phyloP scores from a whole-genome alignment of 257 asterid genomes.

The Primulina eburnea region DNA sequence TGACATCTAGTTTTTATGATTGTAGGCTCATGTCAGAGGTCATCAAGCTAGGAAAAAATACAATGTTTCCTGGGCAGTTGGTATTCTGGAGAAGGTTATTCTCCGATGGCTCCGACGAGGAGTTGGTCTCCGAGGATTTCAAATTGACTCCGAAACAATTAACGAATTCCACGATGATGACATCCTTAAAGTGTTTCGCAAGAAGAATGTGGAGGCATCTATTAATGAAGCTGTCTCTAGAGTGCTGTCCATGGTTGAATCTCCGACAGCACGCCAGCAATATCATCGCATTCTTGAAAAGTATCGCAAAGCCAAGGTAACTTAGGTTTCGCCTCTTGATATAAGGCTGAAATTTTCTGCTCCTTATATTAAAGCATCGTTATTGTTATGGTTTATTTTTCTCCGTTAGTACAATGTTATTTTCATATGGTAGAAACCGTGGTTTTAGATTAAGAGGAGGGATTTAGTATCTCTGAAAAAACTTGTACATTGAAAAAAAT shows the following conservation, averaged over 20 bases:
- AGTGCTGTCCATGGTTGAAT: slow-evolving; percentile 89
- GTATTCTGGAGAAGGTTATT: slow-evolving; percentile 82
- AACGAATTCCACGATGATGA: slow-evolving; percentile 71
- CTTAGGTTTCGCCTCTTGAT: too few species aligned
- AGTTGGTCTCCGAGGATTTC: slow-evolving; percentile 79
- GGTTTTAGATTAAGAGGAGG: neutral
- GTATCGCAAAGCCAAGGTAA: slow-evolving; percentile 87
- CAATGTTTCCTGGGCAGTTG: slow-evolving; percentile 87
- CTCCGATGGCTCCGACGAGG: slow-evolving; percentile 90
- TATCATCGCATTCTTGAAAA: slow-evolving; percentile 76
- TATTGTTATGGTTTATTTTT: neutral
- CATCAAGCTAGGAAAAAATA: slow-evolving; percentile 79
- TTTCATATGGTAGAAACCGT: neutral
- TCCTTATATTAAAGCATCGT: too few species aligned
- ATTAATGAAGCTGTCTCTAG: slow-evolving; percentile 84
- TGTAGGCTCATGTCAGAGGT: slow-evolving; percentile 96
- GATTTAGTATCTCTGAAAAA: neutral
- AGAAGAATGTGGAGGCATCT: slow-evolving; percentile 76
- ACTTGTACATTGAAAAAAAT: too few species aligned
- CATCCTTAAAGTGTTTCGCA: slow-evolving; percentile 77
- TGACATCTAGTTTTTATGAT: slow-evolving; percentile 12
- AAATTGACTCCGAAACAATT: slow-evolving; percentile 45
- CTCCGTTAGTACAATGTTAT: neutral
- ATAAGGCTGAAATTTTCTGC: neutral
- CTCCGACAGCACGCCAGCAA: slow-evolving; percentile 78